phyloP scores from a whole-genome alignment of 768 basidiomycete genomes.

The Dacryopinax primogenitus region DNA sequence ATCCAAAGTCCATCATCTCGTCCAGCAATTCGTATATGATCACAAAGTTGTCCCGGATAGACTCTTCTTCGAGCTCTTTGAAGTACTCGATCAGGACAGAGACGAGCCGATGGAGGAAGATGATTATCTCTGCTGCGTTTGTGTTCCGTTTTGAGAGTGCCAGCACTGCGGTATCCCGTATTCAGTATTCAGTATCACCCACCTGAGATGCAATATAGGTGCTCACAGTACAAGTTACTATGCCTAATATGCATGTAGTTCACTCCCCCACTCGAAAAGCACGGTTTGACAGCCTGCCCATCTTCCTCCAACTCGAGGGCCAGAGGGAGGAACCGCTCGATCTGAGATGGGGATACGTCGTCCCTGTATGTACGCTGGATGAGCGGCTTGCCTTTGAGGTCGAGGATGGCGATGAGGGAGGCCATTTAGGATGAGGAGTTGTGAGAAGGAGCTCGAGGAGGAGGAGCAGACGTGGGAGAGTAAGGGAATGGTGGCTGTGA shows the following conservation, averaged over 20 bases:
- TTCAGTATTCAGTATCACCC: neutral
- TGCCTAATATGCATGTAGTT: constrained; percentile 99
- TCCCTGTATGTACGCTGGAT: constrained; percentile 95
- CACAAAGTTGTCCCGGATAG: constrained; percentile 97
- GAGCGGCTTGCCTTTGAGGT: constrained; percentile 95
- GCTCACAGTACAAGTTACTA: constrained; percentile 89
- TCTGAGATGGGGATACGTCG: constrained; percentile 76
- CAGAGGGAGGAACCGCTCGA: constrained; percentile 88
- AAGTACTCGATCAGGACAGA: constrained; percentile 91
- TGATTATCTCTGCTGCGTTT: constrained; percentile 90
- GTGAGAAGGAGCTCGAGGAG: neutral
- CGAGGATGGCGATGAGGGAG: constrained; percentile 80
- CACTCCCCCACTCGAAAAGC: constrained; percentile 86
- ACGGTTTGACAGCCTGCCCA: constrained; percentile 88
- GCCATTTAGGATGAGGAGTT: constrained; percentile 32
- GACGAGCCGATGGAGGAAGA: constrained; percentile 87
- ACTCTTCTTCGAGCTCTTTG: constrained; percentile 98
- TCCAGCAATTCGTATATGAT: constrained; percentile 98
- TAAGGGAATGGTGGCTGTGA: neutral
- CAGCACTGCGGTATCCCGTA: constrained; percentile 50
- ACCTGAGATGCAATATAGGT: constrained; percentile 24
- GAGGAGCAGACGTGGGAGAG: neutral
- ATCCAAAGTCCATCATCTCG: constrained; percentile 99
- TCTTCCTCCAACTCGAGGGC: constrained; percentile 96
- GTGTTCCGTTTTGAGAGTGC: constrained; percentile 91